Base-by-base conservation (phyloP, 2,329 filamentous ascomycete genomes). In the Fusarium burgessii region DNA sequence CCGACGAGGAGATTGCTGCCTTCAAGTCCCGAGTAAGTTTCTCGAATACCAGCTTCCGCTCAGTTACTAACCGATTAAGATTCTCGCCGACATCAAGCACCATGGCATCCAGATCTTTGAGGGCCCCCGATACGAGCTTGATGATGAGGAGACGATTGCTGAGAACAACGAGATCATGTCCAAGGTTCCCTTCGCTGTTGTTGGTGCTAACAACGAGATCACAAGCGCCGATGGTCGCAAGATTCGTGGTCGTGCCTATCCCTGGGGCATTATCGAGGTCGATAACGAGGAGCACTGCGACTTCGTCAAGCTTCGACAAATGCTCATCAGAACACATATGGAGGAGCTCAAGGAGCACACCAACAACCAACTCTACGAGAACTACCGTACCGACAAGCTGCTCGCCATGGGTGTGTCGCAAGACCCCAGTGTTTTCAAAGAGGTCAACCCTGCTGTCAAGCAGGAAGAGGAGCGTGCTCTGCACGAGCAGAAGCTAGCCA, bases 161-260 rank as follows among this genome's bases (percentile, higher is more conserved):
- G 96, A 99, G 89, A 99, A 99, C 89, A 96, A 97, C 83, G 96
- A 99, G 87, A 99, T 99, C 83, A 96, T 99, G 94, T 98, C 95
- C 81, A 98, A 98, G 89, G 95, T 99, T 65, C 96, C 96, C 42
- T 99, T 99, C 78, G 96, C 96, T 57, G 94, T 99, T 75, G 96
- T 99, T 71, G 96, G 96, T 85, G 95, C 96, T 76, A 98, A 97
- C 82, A 91, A 93, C 77, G 96, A 99, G 84, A 94, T 99, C 77
- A 91, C 91, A 73, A 96, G 92, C 69, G 88, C 93, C 65, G 95
- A 98, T 80, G 96, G 96, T 68, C 94, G 95, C 82, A 96, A 96
- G 84, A 95, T 98, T 76, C 94, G 96, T 78, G 96, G 96, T 73
- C 95, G 96, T 84, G 90, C 93, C 77, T 98, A 98, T 85, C 96